phyloP scores from a whole-genome alignment of 805 yeast species.

The Phaffomyces antillensis region DNA sequence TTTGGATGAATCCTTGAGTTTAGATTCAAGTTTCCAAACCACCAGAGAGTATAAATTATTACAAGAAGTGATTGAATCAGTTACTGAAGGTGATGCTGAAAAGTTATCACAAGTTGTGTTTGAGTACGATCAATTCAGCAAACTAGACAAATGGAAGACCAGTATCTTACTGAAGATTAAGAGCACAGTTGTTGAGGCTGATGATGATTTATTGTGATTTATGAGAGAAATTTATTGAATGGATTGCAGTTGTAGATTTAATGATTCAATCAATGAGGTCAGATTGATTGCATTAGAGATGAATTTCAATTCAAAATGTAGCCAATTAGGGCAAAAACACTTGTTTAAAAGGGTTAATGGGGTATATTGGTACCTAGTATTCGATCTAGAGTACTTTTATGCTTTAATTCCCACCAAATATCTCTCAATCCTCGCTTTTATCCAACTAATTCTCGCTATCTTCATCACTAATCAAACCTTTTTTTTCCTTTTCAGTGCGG shows the following conservation, averaged over 20 bases:
- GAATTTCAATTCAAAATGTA: not conserved
- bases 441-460: no score
- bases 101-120: constrained; percentile 64
- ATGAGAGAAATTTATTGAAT: no score
- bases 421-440: no score
- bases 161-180: constrained; percentile 77
- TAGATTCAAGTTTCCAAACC: constrained; percentile 71
- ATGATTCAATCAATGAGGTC: constrained; percentile 6
- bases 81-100: constrained; percentile 74
- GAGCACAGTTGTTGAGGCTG: constrained; percentile 60
- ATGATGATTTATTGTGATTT: constrained; percentile 45
- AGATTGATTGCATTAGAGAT: constrained; percentile 4
- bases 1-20: constrained; percentile 50
- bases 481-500: not conserved
- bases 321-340: not conserved
- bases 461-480: no score
- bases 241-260: no score
- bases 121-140: constrained; percentile 81
- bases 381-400: no score
- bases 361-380: no score
- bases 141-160: constrained; percentile 88
- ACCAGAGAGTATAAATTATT: constrained; percentile 73
- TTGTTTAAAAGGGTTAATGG: not conserved
- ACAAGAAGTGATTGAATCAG: constrained; percentile 61
- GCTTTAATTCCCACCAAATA: no score